Evolutionary conservation across 2,329 filamentous ascomycete species (phyloP).

Genomic region (Tolypocladium tundrense): DNA sequence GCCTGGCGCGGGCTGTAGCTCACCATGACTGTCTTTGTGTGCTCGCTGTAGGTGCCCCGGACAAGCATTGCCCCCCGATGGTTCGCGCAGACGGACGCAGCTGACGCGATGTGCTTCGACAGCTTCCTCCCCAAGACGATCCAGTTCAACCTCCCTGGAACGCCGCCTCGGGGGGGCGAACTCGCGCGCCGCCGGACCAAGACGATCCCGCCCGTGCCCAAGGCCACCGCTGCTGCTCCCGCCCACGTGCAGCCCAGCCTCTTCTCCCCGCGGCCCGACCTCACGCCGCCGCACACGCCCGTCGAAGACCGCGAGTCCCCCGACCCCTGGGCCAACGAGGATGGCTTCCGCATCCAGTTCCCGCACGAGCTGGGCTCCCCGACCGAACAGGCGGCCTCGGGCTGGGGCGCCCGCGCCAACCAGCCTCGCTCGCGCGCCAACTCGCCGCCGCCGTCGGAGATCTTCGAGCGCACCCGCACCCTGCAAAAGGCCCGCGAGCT

Average conservation of each 20-base stretch:
- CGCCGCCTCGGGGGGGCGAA: constrained; percentile 28
- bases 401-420: constrained; percentile 66
- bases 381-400: constrained; percentile 63
- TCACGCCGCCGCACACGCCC: constrained; percentile 47
- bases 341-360: constrained; percentile 47
- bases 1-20: neutral
- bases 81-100: neutral
- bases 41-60: constrained; percentile 24
- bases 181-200: constrained; percentile 16
- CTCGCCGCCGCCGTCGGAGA: constrained; percentile 63
- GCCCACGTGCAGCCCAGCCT: constrained; percentile 38
- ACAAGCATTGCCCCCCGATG: neutral
- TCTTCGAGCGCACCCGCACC: constrained; percentile 56
- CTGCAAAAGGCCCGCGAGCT: constrained; percentile 48
- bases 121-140: constrained; percentile 91
- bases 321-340: constrained; percentile 47
- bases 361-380: constrained; percentile 46
- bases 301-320: constrained; percentile 32
- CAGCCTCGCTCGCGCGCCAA: constrained; percentile 70
- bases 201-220: constrained; percentile 13
- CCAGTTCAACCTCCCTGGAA: constrained; percentile 64
- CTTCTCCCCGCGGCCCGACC: constrained; percentile 36
- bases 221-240: constrained; percentile 9
- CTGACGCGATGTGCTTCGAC: constrained; percentile 1
- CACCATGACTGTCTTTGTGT: constrained; percentile 31